Base-by-base conservation (phyloP, 2,329 filamentous ascomycete species). In the Cytospora paraplurivora region DNA sequence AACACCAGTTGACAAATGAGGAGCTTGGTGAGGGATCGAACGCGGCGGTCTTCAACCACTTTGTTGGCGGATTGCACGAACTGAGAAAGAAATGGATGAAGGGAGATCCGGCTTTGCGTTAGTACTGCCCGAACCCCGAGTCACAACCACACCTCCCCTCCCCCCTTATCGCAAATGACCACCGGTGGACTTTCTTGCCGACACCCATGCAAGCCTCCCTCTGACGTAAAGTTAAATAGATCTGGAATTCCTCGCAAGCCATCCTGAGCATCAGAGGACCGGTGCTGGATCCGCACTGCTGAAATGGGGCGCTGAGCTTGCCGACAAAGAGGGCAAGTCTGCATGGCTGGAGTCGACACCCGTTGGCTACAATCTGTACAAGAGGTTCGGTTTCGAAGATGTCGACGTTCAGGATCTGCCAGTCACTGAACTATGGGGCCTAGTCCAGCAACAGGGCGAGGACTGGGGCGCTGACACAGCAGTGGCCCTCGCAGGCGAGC, bases 221-320 rank as follows among this genome's bases (percentile, higher is more conserved):
- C 47, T n/a, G 8, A 35, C 17, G 6, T 38, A 17, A 19, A 19
- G 6, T 34, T 3, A 27, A 27, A n/a, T 37, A 65, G 55, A 44
- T 51, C 70, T 74, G n/a, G 52, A 59, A 0, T 66, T 69, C 21
- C 67, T 74, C 41, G 72, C 64, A 15, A 68, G 67, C 58, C 60
- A 41, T n/a, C 67, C 71, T 2, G 49, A 41, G 19, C 64, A 65
- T 15, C 68, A 69, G 12, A 67, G 72, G 1, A 51, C 71, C 33
- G 72, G 73, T 8, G 72, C 71, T 21, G 72, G 70, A 4, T 66
- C 69, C 17, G 72, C 71, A 1, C 63, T 75, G 11, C 17, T 74
- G 19, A 54, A 62, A 35, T 70, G 66, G 65, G 72, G 72, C 10
- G 51, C 58, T 54, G 66, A 70, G 35, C 54, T 72, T 13, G 72